Conservation (phyloP, 2,329 filamentous ascomycete species). For the Apiospora marii region DNA sequence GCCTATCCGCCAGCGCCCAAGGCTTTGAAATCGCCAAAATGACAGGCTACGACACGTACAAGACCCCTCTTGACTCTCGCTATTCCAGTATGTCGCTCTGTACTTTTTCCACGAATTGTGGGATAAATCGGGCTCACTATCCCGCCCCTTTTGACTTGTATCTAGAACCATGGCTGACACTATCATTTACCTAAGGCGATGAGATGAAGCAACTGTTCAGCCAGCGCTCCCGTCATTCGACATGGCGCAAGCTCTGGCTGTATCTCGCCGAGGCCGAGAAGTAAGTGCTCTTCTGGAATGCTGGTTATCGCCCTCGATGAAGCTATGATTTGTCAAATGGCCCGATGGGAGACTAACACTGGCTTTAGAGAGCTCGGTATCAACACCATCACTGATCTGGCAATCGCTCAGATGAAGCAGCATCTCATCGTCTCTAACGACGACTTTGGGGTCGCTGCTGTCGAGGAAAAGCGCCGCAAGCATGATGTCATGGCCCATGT, state of each 20-base stretch:
- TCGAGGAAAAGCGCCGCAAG: conserved; percentile 77
- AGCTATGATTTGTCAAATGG: neutral
- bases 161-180: neutral
- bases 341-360: neutral
- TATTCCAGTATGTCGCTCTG: conserved; percentile 26
- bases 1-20: neutral
- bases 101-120: neutral
- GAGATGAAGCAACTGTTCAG: conserved; percentile 86
- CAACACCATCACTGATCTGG: conserved; percentile 72
- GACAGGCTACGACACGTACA: conserved; percentile 28
- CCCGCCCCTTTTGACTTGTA: neutral
- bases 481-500: conserved; percentile 74
- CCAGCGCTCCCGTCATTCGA: conserved; percentile 75
- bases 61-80: conserved; percentile 30
- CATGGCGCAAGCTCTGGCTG: conserved; percentile 87
- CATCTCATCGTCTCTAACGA: conserved; percentile 78
- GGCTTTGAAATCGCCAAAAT: conserved; percentile 22
- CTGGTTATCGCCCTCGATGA: neutral
- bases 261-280: conserved; percentile 83
- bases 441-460: conserved; percentile 76
- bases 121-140: neutral
- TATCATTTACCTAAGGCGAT: conserved; percentile 4
- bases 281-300: neutral
- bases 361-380: conserved; percentile 72
- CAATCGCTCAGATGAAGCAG: conserved; percentile 78